Evolutionary conservation across 495 filamentous ascomycete genomes (phyloP).

Genomic region (Penicillium robsamsonii): DNA sequence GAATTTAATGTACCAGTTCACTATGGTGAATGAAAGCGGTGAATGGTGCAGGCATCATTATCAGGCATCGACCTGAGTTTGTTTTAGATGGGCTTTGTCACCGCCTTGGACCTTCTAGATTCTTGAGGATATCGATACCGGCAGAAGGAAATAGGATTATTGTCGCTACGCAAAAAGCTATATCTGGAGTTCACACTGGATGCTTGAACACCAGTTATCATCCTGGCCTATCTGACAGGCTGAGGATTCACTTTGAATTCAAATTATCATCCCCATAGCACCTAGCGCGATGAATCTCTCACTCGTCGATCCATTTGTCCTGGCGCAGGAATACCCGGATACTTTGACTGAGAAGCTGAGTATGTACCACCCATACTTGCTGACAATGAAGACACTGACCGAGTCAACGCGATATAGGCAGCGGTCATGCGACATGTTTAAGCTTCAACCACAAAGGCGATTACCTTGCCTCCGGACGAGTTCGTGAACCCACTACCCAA

Average conservation of each 20-base stretch:
- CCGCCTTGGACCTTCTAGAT: slow-evolving; percentile 15
- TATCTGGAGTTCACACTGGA: slow-evolving; percentile 23
- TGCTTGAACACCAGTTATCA: slow-evolving; percentile 25
- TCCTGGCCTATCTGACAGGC: slow-evolving; percentile 35
- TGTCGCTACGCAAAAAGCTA: background rate
- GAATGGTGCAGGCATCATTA: background rate
- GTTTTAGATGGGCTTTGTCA: slow-evolving; percentile 12
- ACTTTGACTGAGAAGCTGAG: slow-evolving; percentile 80
- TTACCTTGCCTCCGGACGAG: slow-evolving; percentile 88
- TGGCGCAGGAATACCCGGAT: slow-evolving; percentile 94
- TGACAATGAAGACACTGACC: background rate
- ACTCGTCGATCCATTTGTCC: slow-evolving; percentile 75
- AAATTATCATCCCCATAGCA: background rate
- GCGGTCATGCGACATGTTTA: slow-evolving; percentile 65
- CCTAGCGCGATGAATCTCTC: slow-evolving; percentile 67
- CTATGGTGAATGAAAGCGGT: slow-evolving; percentile 5
- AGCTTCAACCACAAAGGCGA: slow-evolving; percentile 94
- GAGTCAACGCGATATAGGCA: slow-evolving; percentile 36
- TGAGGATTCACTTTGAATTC: slow-evolving; percentile 16
- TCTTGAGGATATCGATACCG: slow-evolving; percentile 13
- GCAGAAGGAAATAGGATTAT: slow-evolving; percentile 11
- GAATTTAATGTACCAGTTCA: background rate
- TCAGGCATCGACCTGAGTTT: slow-evolving; percentile 6
- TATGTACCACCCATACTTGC: slow-evolving; percentile 31
- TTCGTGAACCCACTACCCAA: slow-evolving; percentile 32